Evolutionary conservation across 495 filamentous ascomycete genomes (phyloP), one percentile per base, ranked within the genome.

Genomic region (Penicillium dipodomyicola): DNA sequence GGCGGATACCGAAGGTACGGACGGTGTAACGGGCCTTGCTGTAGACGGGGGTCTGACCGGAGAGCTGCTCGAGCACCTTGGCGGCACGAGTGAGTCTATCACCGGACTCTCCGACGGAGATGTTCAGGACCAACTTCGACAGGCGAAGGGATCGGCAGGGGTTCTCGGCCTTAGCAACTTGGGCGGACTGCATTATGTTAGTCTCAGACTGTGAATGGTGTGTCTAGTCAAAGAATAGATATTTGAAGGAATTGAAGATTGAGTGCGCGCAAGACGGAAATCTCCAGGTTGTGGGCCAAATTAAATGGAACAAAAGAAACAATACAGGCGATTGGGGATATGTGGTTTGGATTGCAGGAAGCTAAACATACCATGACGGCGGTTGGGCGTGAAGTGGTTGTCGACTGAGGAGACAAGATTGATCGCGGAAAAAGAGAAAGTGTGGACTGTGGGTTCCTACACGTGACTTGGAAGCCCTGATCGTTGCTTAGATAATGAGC

Each of bases 1-100:
- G 91, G 74, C 95, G 93, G 84, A 99, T 99, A 87, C 95, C 95
- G 84, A 99, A 99, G 72, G 92, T 97, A 80, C 95, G 92, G 85
- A 99, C 95, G 66, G 95, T 99, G 87, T 97, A 99, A 72, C 95
- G 91, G 77, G 95, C 95, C 87, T 99, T 99, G 89, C 88, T 92
- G 90, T 99, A 99, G 78, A 99, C 95, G 55, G 95, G 95, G 69
- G 95, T 99, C 84, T 99, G 95, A 90, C 95, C 95, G 76, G 84
- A 89, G 73, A 99, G 84, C 85, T 99, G 95, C 82, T 99, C 95
- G 64, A 99, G 84, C 87, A 99, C 95, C 85, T 99, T 99, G 71
- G 95, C 95, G 69, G 95, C 95, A 84, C 95, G 89, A 68, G 95
- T 99, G 72, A 99, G 87, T 87, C 95, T 96, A 80, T 99, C 95